phyloP scores from a whole-genome alignment of 768 basidiomycete species.

The Amyloporia xantha region DNA sequence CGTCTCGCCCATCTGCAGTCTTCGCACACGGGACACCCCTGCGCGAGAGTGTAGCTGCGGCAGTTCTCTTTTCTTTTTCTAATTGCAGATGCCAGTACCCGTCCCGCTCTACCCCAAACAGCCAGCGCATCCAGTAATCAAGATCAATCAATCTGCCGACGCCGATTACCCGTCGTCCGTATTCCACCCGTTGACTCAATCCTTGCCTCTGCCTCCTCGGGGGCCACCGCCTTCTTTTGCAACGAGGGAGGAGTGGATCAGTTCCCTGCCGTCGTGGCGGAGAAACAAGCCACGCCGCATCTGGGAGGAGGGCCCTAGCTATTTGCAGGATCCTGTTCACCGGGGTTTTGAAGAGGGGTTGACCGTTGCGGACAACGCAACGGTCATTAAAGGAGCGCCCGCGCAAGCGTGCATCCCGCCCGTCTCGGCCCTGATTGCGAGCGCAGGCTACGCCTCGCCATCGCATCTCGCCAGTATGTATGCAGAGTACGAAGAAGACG shows the following conservation, averaged over 20 bases:
- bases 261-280: constrained; percentile 65
- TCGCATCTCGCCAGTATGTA: constrained; percentile 9
- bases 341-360: constrained; percentile 73
- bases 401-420: constrained; percentile 85
- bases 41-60: constrained; percentile 28
- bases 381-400: constrained; percentile 80
- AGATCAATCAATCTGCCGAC: constrained; percentile 43
- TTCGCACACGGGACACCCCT: constrained; percentile 13
- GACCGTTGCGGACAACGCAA: constrained; percentile 68
- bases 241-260: constrained; percentile 68
- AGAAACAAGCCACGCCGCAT: constrained; percentile 59
- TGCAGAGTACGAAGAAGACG: constrained; percentile 25
- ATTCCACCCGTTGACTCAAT: constrained; percentile 48
- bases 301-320: constrained; percentile 49
- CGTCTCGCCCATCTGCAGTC: constrained; percentile 34
- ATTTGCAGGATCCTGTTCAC: constrained; percentile 23
- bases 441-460: constrained; percentile 7
- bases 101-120: constrained; percentile 57
- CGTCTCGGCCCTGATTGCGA: constrained; percentile 31
- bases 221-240: constrained; percentile 60
- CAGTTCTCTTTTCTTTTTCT: constrained; percentile 5
- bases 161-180: constrained; percentile 32
- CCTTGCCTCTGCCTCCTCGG: constrained; percentile 52
- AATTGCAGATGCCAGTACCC: constrained; percentile 80
- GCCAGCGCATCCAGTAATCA: constrained; percentile 59